phyloP scores from a whole-genome alignment of 495 filamentous ascomycete species.

The Cryomyces antarcticus region DNA sequence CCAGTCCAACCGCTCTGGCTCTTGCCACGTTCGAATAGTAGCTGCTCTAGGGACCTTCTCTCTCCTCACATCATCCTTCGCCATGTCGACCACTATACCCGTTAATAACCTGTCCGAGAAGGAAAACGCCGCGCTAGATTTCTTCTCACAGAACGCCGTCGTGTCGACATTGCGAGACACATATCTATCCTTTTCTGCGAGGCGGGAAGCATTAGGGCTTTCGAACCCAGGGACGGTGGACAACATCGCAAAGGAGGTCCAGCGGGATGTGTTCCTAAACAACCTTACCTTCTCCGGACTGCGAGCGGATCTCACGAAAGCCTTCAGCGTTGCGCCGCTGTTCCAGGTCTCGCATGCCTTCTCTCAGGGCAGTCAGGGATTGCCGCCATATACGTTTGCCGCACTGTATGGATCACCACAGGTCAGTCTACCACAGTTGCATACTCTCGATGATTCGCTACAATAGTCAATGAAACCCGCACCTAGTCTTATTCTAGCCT shows the following conservation, averaged over 20 bases:
- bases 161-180: slow-evolving; percentile 48
- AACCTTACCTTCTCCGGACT: slow-evolving; percentile 92
- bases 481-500: no score
- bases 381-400: slow-evolving; percentile 86
- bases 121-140: slow-evolving; percentile 27
- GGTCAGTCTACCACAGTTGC: slow-evolving; percentile 31
- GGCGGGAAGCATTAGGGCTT: slow-evolving; percentile 69
- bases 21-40: no score
- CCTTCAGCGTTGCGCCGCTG: slow-evolving; percentile 74
- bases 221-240: slow-evolving; percentile 85
- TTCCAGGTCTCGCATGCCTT: slow-evolving; percentile 97
- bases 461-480: no score
- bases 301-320: slow-evolving; percentile 87
- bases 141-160: slow-evolving; percentile 54
- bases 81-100: no score
- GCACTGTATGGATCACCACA: slow-evolving; percentile 81
- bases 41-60: no score
- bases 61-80: no score
- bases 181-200: slow-evolving; percentile 64
- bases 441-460: no score
- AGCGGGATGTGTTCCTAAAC: slow-evolving; percentile 82
- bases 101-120: not conserved
- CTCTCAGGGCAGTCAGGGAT: slow-evolving; percentile 65
- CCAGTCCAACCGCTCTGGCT: no score
- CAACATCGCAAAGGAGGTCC: slow-evolving; percentile 75